These are phyloP conservation scores for Pythium brachiatum DNA, from an alignment of 352 stramenopile genomes.

Conservation along the genomic window DNA sequence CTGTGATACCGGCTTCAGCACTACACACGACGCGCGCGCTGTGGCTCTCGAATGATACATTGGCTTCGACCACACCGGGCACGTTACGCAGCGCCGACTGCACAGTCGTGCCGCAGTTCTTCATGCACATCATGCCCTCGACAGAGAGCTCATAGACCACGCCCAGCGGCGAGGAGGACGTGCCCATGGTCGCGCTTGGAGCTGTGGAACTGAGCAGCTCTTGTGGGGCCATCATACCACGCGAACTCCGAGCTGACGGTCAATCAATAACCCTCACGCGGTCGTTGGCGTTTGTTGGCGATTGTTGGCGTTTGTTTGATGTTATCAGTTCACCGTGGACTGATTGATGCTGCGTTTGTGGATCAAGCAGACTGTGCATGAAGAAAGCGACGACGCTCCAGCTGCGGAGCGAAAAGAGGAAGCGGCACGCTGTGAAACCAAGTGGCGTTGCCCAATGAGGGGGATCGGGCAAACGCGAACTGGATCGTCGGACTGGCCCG, in stretches of 20 bases:
- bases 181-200: conserved; percentile 4
- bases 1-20: conserved; percentile 34
- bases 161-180: conserved; percentile 2
- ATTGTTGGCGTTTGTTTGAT: not conserved
- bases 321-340: no score
- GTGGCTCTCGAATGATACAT: conserved; percentile 63
- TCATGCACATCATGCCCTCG: conserved; percentile 95
- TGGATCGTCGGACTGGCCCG: not conserved
- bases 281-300: not conserved
- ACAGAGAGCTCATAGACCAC: conserved; percentile 68
- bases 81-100: conserved; percentile 68
- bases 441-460: conserved; percentile 25
- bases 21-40: conserved; percentile 56
- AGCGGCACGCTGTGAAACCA: conserved; percentile 17
- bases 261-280: not conserved
- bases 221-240: conserved; percentile 18
- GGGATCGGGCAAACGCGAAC: conserved; percentile 1
- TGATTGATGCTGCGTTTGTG: not conserved
- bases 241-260: not conserved
- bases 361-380: not conserved
- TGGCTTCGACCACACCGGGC: conserved; percentile 60
- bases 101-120: conserved; percentile 93
- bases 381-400: not conserved
- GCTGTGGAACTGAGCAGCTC: not conserved
- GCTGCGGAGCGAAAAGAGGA: not conserved